Evolutionary conservation across 139 green algal genomes (phyloP).

Genomic region (Asterochloris sp.): DNA sequence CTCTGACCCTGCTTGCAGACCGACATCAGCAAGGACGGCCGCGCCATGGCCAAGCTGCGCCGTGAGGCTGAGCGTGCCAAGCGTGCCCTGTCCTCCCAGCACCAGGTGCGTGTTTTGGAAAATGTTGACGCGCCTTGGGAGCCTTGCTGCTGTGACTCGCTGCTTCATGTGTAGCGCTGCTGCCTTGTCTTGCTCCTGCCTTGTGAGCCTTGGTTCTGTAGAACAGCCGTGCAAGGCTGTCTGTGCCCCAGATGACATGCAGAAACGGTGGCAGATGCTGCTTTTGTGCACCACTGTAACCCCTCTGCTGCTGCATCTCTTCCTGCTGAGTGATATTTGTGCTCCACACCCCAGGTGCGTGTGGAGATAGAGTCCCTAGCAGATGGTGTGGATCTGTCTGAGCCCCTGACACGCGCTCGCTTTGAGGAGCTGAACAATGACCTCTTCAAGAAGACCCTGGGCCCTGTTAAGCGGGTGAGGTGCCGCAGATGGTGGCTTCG

Average conservation of each 20-base stretch:
- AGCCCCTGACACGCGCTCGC: slow-evolving; percentile 95
- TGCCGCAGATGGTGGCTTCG: too few species aligned
- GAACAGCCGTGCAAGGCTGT: not conserved
- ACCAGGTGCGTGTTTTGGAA: slow-evolving; percentile 53
- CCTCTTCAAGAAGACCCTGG: slow-evolving; percentile 98
- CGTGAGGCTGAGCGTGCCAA: slow-evolving; percentile 97
- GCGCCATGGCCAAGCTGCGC: slow-evolving; percentile 94
- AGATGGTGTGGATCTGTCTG: slow-evolving; percentile 94
- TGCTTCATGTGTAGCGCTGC: not conserved
- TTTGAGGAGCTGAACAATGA: slow-evolving; percentile 99
- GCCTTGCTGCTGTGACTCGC: too few species aligned
- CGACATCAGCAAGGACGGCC: slow-evolving; percentile 88
- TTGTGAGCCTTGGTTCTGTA: not conserved
- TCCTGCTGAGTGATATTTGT: not conserved
- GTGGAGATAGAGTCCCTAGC: slow-evolving; percentile 96
- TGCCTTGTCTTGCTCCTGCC: not conserved
- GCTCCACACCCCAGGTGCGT: slow-evolving; percentile 54
- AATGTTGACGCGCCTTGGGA: not conserved
- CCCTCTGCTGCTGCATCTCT: not conserved
- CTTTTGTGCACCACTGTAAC: not conserved
- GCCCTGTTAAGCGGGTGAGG: slow-evolving; percentile 74
- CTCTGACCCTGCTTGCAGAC: slow-evolving; percentile 32
- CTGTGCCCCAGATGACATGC: not conserved
- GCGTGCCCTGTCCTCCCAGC: slow-evolving; percentile 91
- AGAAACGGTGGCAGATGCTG: not conserved